These are phyloP conservation scores for Podospora appendiculata DNA, from an alignment of 495 filamentous ascomycete species.

Conservation along the genomic window DNA sequence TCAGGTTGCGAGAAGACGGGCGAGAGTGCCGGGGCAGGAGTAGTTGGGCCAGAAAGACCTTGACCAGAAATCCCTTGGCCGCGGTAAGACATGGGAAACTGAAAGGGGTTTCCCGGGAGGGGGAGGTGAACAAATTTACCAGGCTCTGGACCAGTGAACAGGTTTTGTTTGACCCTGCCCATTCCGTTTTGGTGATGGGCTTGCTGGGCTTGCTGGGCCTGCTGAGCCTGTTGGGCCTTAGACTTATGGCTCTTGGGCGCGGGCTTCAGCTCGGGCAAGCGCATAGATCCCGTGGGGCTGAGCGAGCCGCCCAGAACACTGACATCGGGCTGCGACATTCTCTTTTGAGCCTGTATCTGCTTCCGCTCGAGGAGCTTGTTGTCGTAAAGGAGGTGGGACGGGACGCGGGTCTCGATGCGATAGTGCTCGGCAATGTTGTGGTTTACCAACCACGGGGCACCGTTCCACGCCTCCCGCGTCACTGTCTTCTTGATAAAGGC, in stretches of 20 bases:
- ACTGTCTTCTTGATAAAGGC: conserved; percentile 94
- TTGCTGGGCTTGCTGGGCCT: conserved; percentile 31
- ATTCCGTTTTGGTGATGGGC: conserved; percentile 14
- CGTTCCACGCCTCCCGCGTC: conserved; percentile 83
- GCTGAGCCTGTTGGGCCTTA: conserved; percentile 28
- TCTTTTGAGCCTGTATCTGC: conserved; percentile 57
- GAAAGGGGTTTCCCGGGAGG: conserved; percentile 33
- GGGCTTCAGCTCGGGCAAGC: conserved; percentile 71
- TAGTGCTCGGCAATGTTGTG: conserved; percentile 73
- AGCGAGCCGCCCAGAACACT: conserved; percentile 12
- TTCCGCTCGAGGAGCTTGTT: conserved; percentile 73
- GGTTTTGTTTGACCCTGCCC: conserved; percentile 34
- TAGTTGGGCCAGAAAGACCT: no score
- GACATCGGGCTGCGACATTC: conserved; percentile 45
- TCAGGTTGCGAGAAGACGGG: conserved; percentile 30
- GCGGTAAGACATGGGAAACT: conserved; percentile 32
- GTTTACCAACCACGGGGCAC: conserved; percentile 94
- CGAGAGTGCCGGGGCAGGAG: conserved; percentile 3
- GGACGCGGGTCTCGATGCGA: conserved; percentile 76
- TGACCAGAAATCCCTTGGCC: no score
- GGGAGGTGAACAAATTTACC: conserved; percentile 28
- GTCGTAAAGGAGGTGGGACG: conserved; percentile 73
- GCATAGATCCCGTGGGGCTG: conserved; percentile 35
- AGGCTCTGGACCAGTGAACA: conserved; percentile 24
- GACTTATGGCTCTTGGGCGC: conserved; percentile 70